phyloP scores from a whole-genome alignment of 2,329 filamentous ascomycete genomes.

The Scytalidium sp. region DNA sequence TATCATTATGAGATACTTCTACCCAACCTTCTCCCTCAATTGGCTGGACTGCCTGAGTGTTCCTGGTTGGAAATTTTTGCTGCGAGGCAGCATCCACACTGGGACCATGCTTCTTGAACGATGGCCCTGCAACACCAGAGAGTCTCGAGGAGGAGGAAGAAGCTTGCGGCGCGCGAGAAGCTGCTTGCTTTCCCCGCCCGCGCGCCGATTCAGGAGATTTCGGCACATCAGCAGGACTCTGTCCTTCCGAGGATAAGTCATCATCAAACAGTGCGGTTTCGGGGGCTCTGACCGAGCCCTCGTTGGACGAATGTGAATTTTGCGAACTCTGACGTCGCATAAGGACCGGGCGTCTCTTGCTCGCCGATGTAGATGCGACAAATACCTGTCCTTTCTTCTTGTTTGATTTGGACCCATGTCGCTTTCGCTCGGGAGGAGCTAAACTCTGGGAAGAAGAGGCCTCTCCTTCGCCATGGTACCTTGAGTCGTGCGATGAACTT shows the following conservation, averaged over 20 bases:
- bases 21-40: background rate
- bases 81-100: background rate
- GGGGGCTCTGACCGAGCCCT: constrained; percentile 10
- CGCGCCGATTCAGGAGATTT: background rate
- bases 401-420: background rate
- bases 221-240: constrained; percentile 5
- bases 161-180: background rate
- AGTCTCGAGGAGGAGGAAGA: background rate
- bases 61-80: background rate
- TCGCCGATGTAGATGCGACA: constrained; percentile 37
- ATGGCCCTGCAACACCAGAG: background rate
- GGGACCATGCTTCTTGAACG: background rate
- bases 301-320: constrained; percentile 21
- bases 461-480: constrained; percentile 23
- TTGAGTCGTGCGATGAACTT: constrained; percentile 40
- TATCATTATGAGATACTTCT: background rate
- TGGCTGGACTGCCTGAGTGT: background rate
- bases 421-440: constrained; percentile 16
- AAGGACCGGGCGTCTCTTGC: constrained; percentile 44
- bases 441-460: constrained; percentile 14
- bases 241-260: background rate
- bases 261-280: constrained; percentile 4
- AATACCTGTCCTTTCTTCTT: constrained; percentile 34
- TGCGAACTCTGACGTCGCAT: constrained; percentile 46
- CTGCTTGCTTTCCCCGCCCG: background rate